Evolutionary conservation across 176 grass and related monocot genomes (phyloP), one percentile per base, ranked within the genome.

Genomic region (Lolium rigidum): DNA sequence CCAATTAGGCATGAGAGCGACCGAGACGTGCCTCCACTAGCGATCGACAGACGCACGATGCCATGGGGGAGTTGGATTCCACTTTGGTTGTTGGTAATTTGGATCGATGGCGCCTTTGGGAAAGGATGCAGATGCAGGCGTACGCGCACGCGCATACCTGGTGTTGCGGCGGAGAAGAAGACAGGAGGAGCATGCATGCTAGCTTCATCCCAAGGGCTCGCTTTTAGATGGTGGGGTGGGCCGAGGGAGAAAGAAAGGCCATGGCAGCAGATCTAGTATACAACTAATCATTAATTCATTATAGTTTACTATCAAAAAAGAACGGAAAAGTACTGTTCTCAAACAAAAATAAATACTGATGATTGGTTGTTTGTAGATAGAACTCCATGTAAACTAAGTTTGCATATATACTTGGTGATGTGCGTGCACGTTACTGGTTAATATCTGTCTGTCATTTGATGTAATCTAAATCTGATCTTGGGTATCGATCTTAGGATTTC

Each of bases 61-160:
- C 60, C 37, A 47, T 89, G 55, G 18, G 35, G 22, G 58, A 86
- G 88, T 70, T 77, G 88, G 83, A 90, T 77, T 77, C 83, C 78
- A 90, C 70, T 82, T 61, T 26, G 71, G 48, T 64, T 70, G 82
- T 70, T 83, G 50, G 72, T 66, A 35, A 35, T 35, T 35, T 51
- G 47, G 48, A 39, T 69, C 25, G 28, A 38, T 77, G 50, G 26
- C 57, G 83, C 88, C 70, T 69, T 86, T 38, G 75, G 38, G 38
- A 82, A 84, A 83, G 69, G 15, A 25, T 68, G 31, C 28, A 38
- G 64, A 68, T 68, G 28, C 26, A 68, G 7, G 14, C 6, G 28
- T 12, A 17, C 14, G 37, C 67, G 28, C 25, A 17, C 14, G 37
- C 67, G 41, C 56, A 35, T 49, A 52, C 71, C 71, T 56, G 2